A percentile compares a stretch with the other conserved stretches of the same genome.
Evolutionary conservation across 345 rosid species (phyloP).

Genomic region (Combretum micranthum): DNA sequence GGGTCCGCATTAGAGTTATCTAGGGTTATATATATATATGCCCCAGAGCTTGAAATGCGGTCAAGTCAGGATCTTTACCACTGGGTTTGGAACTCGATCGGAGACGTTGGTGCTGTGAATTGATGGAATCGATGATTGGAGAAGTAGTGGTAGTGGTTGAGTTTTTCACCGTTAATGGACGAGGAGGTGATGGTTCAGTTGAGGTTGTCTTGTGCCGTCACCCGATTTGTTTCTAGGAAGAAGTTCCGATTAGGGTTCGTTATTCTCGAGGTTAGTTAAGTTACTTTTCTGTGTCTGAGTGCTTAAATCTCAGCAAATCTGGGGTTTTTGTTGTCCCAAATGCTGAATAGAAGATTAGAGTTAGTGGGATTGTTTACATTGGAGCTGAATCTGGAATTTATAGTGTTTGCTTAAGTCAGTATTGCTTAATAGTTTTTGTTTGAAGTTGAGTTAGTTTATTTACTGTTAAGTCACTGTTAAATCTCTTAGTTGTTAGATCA

Average conservation of each 20-base stretch:
- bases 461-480: too few relatives aligned
- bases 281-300: conserved; percentile 1
- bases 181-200: conserved; percentile 53
- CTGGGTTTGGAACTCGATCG: conserved; percentile 23
- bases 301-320: conserved; percentile 9
- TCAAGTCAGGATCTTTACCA: conserved; percentile 1
- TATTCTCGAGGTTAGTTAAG: conserved; percentile 41
- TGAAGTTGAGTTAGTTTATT: too few relatives aligned
- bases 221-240: conserved; percentile 21
- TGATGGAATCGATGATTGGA: conserved; percentile 61
- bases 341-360: too few relatives aligned
- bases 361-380: too few relatives aligned
- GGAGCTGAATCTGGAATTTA: too few relatives aligned
- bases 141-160: conserved; percentile 20
- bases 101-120: conserved; percentile 26
- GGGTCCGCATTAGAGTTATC: too few relatives aligned
- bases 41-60: neutral
- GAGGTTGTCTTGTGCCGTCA: conserved; percentile 22
- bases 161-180: conserved; percentile 46
- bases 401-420: too few relatives aligned
- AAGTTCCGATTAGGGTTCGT: conserved; percentile 46
- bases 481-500: too few relatives aligned
- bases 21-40: too few relatives aligned
- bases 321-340: conserved; percentile 2
- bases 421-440: too few relatives aligned